phyloP scores from a whole-genome alignment of 306 rosid genomes.

The Abrus precatorius region DNA sequence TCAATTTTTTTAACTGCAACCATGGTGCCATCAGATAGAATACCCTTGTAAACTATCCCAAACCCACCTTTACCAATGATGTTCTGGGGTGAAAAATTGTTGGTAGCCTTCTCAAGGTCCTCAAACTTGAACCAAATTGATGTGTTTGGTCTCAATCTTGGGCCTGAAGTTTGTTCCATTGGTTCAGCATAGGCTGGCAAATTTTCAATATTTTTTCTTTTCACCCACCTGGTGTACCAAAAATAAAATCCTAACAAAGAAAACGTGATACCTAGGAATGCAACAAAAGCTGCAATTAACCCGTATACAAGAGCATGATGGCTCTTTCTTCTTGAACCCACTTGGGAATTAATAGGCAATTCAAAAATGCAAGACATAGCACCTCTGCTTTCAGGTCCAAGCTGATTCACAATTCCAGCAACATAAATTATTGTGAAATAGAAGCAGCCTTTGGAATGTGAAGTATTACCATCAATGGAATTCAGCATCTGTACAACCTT shows the following conservation, averaged over 20 bases:
- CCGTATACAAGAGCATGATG: conserved; percentile 65
- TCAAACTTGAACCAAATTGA: conserved; percentile 88
- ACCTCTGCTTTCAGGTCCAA: conserved; percentile 75
- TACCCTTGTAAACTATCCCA: conserved; percentile 83
- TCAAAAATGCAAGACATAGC: conserved; percentile 64
- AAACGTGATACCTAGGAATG: conserved; percentile 50
- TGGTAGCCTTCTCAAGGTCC: conserved; percentile 84
- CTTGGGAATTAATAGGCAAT: conserved; percentile 45
- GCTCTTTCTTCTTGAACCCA: conserved; percentile 36
- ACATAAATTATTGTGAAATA: conserved; percentile 69
- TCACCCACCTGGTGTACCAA: conserved; percentile 64
- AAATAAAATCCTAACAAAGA: conserved; percentile 67
- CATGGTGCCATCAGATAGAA: conserved; percentile 66
- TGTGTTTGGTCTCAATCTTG: conserved; percentile 71
- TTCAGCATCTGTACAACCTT: conserved; percentile 50
- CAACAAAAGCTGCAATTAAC: conserved; percentile 64
- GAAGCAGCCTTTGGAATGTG: conserved; percentile 72
- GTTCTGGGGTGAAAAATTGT: conserved; percentile 71
- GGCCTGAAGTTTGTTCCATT: conserved; percentile 62
- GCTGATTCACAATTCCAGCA: conserved; percentile 78
- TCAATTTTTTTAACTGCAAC: conserved; percentile 84
- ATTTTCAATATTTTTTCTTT: conserved; percentile 36
- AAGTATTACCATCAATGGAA: conserved; percentile 68
- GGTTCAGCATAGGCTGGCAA: conserved; percentile 52
- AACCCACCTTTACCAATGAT: conserved; percentile 90